Evolutionary conservation across 2,329 filamentous ascomycete species (phyloP).

Genomic region (Neospermospora avenae): DNA sequence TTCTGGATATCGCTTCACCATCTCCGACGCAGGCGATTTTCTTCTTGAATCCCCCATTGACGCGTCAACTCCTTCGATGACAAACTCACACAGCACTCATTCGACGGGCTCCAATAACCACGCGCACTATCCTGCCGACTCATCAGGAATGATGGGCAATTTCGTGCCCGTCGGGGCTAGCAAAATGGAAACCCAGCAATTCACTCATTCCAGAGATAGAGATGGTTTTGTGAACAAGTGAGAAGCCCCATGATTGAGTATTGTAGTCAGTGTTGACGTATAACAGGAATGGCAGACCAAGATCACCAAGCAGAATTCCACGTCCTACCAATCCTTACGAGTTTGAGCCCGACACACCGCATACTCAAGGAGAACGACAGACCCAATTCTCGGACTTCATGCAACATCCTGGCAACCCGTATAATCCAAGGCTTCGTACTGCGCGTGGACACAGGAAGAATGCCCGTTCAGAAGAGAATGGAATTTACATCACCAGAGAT

Average conservation of each 20-base stretch:
- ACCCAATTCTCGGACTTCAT: constrained; percentile 30
- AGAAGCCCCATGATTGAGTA: neutral
- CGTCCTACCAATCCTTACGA: constrained; percentile 23
- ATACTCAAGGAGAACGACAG: constrained; percentile 15
- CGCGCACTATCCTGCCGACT: constrained; percentile 11
- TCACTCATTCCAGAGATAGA: neutral
- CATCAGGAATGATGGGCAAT: constrained; percentile 27
- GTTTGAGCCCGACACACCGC: constrained; percentile 31
- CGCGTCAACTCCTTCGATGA: neutral
- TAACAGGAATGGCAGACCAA: neutral
- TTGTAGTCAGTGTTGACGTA: neutral
- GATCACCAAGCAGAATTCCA: constrained; percentile 6
- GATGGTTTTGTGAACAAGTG: constrained; percentile 4
- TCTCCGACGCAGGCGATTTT: neutral
- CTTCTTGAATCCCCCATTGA: constrained; percentile 7
- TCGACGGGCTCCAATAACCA: constrained; percentile 17
- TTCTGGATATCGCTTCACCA: constrained; percentile 7
- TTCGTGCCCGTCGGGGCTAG: constrained; percentile 24
- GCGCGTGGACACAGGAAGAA: constrained; percentile 24
- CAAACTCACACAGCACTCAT: neutral
- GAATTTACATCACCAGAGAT: constrained; percentile 3
- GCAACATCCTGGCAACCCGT: neutral
- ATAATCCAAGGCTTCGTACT: constrained; percentile 12
- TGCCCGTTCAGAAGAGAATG: constrained; percentile 24
- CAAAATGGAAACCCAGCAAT: constrained; percentile 5